Base-by-base conservation (phyloP, 192 early-diverging fungal genomes). In the Entomortierella parvispora region DNA sequence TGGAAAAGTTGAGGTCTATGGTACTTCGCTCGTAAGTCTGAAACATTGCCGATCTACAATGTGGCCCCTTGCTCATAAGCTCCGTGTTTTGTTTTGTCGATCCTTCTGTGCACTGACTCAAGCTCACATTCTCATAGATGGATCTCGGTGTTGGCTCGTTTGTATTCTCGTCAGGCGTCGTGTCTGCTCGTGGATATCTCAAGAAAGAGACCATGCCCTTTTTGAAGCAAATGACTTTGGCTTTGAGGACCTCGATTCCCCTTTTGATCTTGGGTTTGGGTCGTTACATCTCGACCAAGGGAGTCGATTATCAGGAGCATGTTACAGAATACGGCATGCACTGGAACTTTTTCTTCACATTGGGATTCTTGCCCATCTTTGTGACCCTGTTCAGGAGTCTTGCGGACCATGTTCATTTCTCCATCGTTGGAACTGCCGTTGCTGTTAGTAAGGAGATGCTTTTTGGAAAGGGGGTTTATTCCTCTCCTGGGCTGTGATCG, bases 321-420 rank as follows among this genome's bases (percentile, higher is more conserved):
- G 91, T 92, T 9, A 86, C 93, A 0, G 97, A 99, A 71, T 99
- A 99, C 71, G 97, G 97, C 25, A 86, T 93, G 46, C 97, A 99
- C 64, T 99, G 97, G 97, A 99, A 99, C 85, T 99, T 99, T 82
- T 99, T 97, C 76, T 86, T 97, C 56, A 99, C 97, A 2, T 86
- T 99, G 17, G 94, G 93, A 10, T 81, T 95, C 42, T 71, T 99
- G 31, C 93, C 95, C 2, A 79, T 94, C 22, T 87, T 94, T 80
- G 90, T 94, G 5, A 86, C 90, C 5, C 48, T 94, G 12, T 80
- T 90, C 9, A 75, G 89, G 28, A 65, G 65, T 17, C 33, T 92
- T 4, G 82, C 80, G 47, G 83, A 75, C 28, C 71, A 84, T 47
- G 57, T 88, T 22, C 83, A 86, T 2, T 89, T 95, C 47, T 84